Evolutionary conservation across 495 filamentous ascomycete genomes (phyloP).

Genomic region (Sporormia fimetaria): DNA sequence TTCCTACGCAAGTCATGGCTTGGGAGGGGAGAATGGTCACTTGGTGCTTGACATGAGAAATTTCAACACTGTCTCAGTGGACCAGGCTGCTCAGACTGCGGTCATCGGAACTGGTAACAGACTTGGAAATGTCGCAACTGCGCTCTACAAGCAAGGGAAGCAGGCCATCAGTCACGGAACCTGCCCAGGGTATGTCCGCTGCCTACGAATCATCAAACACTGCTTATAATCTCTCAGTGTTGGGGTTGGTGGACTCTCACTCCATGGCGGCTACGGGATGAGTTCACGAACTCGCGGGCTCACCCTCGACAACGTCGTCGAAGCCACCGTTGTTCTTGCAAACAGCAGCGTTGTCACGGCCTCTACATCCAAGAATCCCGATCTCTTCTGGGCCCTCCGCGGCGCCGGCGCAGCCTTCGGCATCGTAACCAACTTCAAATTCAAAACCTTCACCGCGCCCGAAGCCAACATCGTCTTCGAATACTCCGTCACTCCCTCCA

Average conservation of each 20-base stretch:
- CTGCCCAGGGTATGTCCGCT: constrained; percentile 35
- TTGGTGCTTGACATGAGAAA: constrained; percentile 48
- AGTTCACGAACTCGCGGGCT: constrained; percentile 51
- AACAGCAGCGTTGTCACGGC: constrained; percentile 41
- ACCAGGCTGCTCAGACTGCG: constrained; percentile 45
- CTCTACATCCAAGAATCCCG: constrained; percentile 28
- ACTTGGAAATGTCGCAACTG: constrained; percentile 47
- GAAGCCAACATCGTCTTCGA: constrained; percentile 38
- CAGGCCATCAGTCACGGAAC: constrained; percentile 58
- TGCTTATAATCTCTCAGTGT: constrained; percentile 29
- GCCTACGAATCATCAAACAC: constrained; percentile 23
- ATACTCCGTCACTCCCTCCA: constrained; percentile 3
- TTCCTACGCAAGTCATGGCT: constrained; percentile 50
- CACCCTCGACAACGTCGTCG: constrained; percentile 51
- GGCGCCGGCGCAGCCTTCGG: constrained; percentile 53
- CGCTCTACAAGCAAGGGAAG: constrained; percentile 48
- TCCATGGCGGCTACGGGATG: constrained; percentile 56
- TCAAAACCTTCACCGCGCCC: constrained; percentile 49
- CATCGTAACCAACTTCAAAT: constrained; percentile 51
- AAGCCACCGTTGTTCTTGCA: constrained; percentile 49
- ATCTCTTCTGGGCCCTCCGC: constrained; percentile 42
- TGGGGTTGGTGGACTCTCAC: constrained; percentile 61
- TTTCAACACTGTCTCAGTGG: constrained; percentile 38
- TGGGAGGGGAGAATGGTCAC: constrained; percentile 43
- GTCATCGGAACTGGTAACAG: constrained; percentile 53